Evolutionary conservation across 208 protist genomes (phyloP).

Genomic region (Angomonas deanei): DNA sequence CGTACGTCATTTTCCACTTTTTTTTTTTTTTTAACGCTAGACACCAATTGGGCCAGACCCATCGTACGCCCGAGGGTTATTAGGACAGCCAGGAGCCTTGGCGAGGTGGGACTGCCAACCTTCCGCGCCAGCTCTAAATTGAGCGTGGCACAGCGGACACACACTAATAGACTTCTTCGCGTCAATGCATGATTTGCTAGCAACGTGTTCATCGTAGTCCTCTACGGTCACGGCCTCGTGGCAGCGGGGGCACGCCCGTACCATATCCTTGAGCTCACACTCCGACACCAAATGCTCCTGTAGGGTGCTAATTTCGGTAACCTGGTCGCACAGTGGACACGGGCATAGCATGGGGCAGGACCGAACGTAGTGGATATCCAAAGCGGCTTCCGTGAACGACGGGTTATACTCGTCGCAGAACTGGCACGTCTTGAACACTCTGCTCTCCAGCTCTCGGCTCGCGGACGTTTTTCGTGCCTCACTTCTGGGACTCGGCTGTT

Average conservation of each 20-base stretch:
- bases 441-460: constrained; percentile 18
- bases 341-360: constrained; percentile 89
- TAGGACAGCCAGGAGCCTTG: constrained; percentile 67
- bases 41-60: constrained; percentile 48
- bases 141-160: constrained; percentile 82
- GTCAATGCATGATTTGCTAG: constrained; percentile 59
- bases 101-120: constrained; percentile 81
- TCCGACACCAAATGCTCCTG: constrained; percentile 87
- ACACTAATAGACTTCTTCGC: constrained; percentile 59
- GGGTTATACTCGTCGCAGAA: constrained; percentile 81
- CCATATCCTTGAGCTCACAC: constrained; percentile 61
- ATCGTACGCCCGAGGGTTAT: constrained; percentile 84
- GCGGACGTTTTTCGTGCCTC: background rate
- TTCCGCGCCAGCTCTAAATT: constrained; percentile 52
- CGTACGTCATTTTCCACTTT: too few species aligned
- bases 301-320: constrained; percentile 86
- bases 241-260: constrained; percentile 87
- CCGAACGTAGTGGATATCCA: constrained; percentile 85
- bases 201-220: constrained; percentile 71
- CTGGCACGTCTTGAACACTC: constrained; percentile 58
- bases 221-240: constrained; percentile 77
- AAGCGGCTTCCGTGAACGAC: constrained; percentile 56
- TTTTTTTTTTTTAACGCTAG: too few species aligned
- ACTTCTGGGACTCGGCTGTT: background rate
- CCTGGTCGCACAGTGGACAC: constrained; percentile 88